Percentiles rank a stretch among this genome's conserved stretches.
phyloP scores from a whole-genome alignment of 441 rosid species.

The Jatropha podagrica region DNA sequence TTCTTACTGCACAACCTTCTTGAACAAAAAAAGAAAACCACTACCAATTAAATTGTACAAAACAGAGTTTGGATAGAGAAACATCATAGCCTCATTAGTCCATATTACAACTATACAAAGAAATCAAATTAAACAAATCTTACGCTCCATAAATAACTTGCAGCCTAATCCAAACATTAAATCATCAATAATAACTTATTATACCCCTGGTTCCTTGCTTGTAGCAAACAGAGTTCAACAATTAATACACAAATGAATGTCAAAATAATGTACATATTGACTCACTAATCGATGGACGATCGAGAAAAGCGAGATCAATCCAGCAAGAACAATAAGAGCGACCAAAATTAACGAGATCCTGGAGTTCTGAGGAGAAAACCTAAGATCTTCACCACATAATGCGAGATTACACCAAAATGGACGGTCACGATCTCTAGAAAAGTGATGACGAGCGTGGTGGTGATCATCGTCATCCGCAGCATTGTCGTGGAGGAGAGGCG shows the following conservation, averaged over 20 bases:
- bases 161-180: background rate
- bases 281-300: conserved; percentile 72
- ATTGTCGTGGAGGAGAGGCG: conserved; percentile 70
- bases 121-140: background rate
- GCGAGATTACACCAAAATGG: conserved; percentile 56
- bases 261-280: background rate
- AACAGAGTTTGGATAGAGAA: background rate
- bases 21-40: background rate
- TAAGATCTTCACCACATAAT: conserved; percentile 69
- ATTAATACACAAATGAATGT: background rate
- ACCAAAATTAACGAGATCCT: conserved; percentile 61
- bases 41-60: background rate
- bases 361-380: conserved; percentile 58
- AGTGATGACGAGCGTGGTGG: conserved; percentile 51
- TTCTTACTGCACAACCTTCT: background rate
- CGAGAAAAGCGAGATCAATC: conserved; percentile 66
- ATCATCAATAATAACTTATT: background rate
- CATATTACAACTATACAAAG: background rate
- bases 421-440: conserved; percentile 80
- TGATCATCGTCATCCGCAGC: conserved; percentile 42
- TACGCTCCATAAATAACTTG: background rate
- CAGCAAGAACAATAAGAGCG: conserved; percentile 44
- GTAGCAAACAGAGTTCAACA: background rate
- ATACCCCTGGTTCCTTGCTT: background rate
- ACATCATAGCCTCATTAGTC: background rate